A percentile compares a stretch with the other conserved stretches of the same genome.
Conservation (phyloP, 306 rosid genomes). For the Arachis stenosperma region DNA sequence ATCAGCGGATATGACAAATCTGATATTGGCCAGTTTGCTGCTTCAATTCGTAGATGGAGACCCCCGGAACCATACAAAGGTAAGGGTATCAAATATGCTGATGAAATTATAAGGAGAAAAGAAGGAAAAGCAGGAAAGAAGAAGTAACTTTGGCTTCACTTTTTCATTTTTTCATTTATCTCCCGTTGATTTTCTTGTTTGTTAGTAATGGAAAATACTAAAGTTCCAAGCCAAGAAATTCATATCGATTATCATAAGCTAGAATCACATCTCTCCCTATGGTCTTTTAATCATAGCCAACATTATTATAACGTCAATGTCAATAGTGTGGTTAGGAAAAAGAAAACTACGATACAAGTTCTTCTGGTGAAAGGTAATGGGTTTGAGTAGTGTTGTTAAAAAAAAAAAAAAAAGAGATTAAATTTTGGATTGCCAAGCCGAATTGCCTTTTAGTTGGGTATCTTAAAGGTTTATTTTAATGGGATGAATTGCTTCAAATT, state of each 20-base stretch:
- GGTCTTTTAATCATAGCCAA: constrained; percentile 19
- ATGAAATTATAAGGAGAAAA: constrained; percentile 85
- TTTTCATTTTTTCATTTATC: constrained; percentile 28
- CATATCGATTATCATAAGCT: constrained; percentile 25
- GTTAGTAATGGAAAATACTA: constrained; percentile 35
- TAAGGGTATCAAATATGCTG: constrained; percentile 95
- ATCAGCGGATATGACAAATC: constrained; percentile 88
- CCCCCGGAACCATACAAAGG: constrained; percentile 99
- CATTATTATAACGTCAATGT: constrained; percentile 7
- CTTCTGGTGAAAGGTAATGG: too few relatives aligned
- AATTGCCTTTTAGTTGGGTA: too few relatives aligned
- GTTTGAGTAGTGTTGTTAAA: too few relatives aligned
- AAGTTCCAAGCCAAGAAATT: constrained; percentile 27
- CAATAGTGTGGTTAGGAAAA: constrained; percentile 19
- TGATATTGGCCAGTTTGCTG: constrained; percentile 91
- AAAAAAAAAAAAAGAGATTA: too few relatives aligned
- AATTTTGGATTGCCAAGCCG: too few relatives aligned
- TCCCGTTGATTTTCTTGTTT: constrained; percentile 23
- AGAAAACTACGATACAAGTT: not conserved
- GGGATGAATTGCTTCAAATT: too few relatives aligned
- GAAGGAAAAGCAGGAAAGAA: constrained; percentile 98
- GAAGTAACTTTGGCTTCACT: constrained; percentile 53
- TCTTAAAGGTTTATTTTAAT: too few relatives aligned
- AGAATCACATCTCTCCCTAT: constrained; percentile 24
- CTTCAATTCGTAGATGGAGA: constrained; percentile 88